These are phyloP conservation scores for Aspergillus tamarii DNA, from an alignment of 2,329 filamentous ascomycete species.

Conservation along the genomic window DNA sequence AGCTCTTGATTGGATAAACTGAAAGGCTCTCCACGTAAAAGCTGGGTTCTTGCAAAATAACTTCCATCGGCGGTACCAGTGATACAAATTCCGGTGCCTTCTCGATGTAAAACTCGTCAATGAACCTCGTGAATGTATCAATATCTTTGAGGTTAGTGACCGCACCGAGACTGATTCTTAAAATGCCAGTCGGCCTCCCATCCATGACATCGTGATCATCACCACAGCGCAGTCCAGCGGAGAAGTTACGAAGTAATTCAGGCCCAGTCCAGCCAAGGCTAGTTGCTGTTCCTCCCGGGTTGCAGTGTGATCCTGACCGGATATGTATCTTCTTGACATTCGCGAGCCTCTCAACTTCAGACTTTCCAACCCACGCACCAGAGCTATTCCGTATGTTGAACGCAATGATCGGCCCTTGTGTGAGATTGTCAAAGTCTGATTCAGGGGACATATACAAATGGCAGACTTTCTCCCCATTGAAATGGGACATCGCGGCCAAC, in stretches of 20 bases:
- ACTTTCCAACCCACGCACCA: slow-evolving; percentile 76
- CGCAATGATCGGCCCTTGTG: slow-evolving; percentile 74
- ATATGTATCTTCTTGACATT: slow-evolving; percentile 78
- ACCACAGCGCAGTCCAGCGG: slow-evolving; percentile 81
- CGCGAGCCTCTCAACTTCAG: slow-evolving; percentile 86
- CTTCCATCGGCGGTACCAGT: slow-evolving; percentile 19
- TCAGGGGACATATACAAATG: slow-evolving; percentile 60
- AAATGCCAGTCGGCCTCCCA: slow-evolving; percentile 84
- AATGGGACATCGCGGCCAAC: slow-evolving; percentile 66
- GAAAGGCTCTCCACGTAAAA: slow-evolving; percentile 66
- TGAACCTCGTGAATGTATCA: slow-evolving; percentile 69
- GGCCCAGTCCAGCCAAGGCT: slow-evolving; percentile 73
- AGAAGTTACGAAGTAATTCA: slow-evolving; percentile 85
- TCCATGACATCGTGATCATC: slow-evolving; percentile 78
- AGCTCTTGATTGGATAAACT: slow-evolving; percentile 94
- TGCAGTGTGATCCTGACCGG: slow-evolving; percentile 87
- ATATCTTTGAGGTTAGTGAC: slow-evolving; percentile 84
- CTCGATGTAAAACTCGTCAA: slow-evolving; percentile 68
- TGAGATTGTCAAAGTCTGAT: slow-evolving; percentile 48
- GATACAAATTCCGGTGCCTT: slow-evolving; percentile 26
- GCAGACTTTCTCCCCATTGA: slow-evolving; percentile 69
- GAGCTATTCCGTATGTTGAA: slow-evolving; percentile 76
- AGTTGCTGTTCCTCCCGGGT: slow-evolving; percentile 80
- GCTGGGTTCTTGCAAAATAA: slow-evolving; percentile 17
- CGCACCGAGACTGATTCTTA: slow-evolving; percentile 83